phyloP scores from a whole-genome alignment of 2,329 filamentous ascomycete genomes.

The Fonsecaea erecta region DNA sequence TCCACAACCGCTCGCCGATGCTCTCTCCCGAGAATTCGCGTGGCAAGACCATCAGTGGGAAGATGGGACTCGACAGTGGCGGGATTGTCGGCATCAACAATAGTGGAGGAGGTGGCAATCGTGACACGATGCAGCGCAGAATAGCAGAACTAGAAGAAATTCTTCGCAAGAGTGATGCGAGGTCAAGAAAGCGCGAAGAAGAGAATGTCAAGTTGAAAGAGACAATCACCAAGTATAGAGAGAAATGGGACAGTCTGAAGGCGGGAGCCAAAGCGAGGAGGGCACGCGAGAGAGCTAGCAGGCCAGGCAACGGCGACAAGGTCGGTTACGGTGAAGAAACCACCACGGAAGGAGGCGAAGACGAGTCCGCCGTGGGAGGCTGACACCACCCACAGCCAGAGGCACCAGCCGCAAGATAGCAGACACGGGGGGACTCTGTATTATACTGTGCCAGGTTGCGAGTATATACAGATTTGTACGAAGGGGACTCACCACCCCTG shows the following conservation, averaged over 20 bases:
- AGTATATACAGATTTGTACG: neutral
- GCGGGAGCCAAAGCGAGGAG: constrained; percentile 61
- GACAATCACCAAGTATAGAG: constrained; percentile 62
- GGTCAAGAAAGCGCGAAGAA: constrained; percentile 66
- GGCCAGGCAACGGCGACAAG: constrained; percentile 10
- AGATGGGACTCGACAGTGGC: constrained; percentile 13
- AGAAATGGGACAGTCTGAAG: constrained; percentile 72
- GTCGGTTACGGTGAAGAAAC: constrained; percentile 6
- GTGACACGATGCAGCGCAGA: constrained; percentile 55
- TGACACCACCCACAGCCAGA: neutral
- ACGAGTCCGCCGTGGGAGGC: constrained; percentile 2
- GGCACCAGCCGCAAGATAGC: neutral
- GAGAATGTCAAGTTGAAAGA: constrained; percentile 65
- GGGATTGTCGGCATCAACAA: constrained; percentile 5
- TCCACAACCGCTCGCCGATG: constrained; percentile 44
- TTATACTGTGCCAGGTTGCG: neutral
- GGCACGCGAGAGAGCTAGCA: constrained; percentile 37
- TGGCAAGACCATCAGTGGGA: constrained; percentile 27
- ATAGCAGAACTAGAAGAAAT: constrained; percentile 72
- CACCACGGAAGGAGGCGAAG: constrained; percentile 2
- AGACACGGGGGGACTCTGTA: too few relatives aligned
- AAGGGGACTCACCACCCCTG: neutral
- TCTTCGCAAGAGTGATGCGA: constrained; percentile 60
- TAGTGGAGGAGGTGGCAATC: constrained; percentile 44
- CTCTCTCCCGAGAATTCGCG: constrained; percentile 37